Evolutionary conservation across 768 basidiomycete species (phyloP).

Genomic region (Termitomyces sp.): DNA sequence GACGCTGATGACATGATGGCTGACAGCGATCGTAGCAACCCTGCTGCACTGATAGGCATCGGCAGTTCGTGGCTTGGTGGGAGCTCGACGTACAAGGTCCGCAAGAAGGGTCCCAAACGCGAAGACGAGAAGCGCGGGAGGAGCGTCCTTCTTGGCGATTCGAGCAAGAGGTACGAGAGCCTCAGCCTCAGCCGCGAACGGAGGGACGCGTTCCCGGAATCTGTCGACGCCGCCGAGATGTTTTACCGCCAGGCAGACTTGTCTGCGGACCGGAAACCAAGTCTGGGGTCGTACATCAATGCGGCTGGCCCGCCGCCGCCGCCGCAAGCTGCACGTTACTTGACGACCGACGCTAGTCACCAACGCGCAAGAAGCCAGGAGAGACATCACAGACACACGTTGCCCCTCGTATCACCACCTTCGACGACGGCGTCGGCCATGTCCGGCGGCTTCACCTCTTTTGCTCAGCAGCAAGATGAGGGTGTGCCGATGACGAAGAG

Average conservation of each 20-base stretch:
- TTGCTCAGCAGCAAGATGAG: constrained; percentile 19
- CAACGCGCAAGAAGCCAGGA: constrained; percentile 27
- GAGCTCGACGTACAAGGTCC: constrained; percentile 83
- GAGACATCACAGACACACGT: constrained; percentile 24
- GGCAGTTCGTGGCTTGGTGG: constrained; percentile 76
- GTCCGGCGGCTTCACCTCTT: constrained; percentile 20
- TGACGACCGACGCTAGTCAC: constrained; percentile 11
- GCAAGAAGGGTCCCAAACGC: constrained; percentile 56
- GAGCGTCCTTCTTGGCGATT: constrained; percentile 17
- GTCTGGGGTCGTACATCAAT: constrained; percentile 27
- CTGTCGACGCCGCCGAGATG: constrained; percentile 59
- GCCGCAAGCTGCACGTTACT: constrained; percentile 7
- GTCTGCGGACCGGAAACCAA: constrained; percentile 25
- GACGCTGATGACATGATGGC: constrained; percentile 19
- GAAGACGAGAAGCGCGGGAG: constrained; percentile 26
- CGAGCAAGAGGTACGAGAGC: constrained; percentile 15
- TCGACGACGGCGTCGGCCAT: constrained; percentile 10
- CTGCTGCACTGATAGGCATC: constrained; percentile 37
- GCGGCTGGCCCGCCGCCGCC: constrained; percentile 17
- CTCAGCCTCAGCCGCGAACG: constrained; percentile 19
- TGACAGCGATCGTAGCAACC: constrained; percentile 12
- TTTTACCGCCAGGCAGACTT: constrained; percentile 59
- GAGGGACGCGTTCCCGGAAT: constrained; percentile 21
- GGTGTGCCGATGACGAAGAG: constrained; percentile 34
- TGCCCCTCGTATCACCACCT: constrained; percentile 17